A percentile compares a stretch with the other conserved stretches of the same genome.
Conservation (phyloP, 169 alveolate species). For the Prorocentrum cordatum region DNA sequence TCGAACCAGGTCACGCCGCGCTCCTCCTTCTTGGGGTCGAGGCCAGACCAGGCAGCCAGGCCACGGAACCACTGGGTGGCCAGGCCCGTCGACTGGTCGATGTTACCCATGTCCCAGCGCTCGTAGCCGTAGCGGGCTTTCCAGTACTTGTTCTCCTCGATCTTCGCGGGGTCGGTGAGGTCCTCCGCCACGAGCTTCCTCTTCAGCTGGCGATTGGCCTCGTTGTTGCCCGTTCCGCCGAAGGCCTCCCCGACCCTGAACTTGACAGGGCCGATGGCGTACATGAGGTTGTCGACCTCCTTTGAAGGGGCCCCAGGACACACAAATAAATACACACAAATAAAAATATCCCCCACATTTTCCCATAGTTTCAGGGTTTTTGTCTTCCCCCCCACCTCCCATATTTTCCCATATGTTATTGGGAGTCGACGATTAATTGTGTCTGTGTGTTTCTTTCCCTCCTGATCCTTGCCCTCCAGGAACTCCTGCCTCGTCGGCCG, state of each 20-base stretch:
- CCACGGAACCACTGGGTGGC: slow-evolving; percentile 27
- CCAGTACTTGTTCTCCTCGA: slow-evolving; percentile 66
- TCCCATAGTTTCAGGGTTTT: too few relatives aligned
- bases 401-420: too few relatives aligned
- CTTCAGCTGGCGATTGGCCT: slow-evolving; percentile 45
- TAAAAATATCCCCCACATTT: too few relatives aligned
- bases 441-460: too few relatives aligned
- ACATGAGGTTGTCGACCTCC: background rate
- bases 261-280: slow-evolving; percentile 62
- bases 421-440: too few relatives aligned
- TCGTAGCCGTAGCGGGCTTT: slow-evolving; percentile 57
- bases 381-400: too few relatives aligned
- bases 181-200: slow-evolving; percentile 49
- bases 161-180: background rate
- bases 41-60: slow-evolving; percentile 64
- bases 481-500: background rate
- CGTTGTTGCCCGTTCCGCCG: slow-evolving; percentile 66
- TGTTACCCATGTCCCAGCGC: slow-evolving; percentile 61
- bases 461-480: too few relatives aligned
- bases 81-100: slow-evolving; percentile 9
- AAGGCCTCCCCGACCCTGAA: slow-evolving; percentile 51
- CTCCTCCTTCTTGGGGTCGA: slow-evolving; percentile 61
- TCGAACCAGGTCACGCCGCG: slow-evolving; percentile 67
- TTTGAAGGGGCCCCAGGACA: too few relatives aligned
- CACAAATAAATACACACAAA: too few relatives aligned